These are phyloP conservation scores for Chalaropsis ovoidea DNA, from an alignment of 2,329 filamentous ascomycete genomes.

Conservation along the genomic window DNA sequence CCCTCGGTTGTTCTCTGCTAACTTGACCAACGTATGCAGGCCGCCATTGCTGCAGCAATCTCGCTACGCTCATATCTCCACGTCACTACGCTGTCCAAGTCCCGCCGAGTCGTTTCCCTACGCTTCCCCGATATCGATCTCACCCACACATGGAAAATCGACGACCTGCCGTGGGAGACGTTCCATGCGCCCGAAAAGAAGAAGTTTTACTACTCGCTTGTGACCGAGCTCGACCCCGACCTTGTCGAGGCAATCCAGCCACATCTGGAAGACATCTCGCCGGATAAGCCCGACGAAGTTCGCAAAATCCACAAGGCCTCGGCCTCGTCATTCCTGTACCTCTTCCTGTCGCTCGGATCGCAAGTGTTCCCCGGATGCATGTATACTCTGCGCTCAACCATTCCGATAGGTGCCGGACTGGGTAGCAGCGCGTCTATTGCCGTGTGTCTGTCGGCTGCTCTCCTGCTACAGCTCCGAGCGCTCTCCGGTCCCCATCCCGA, in stretches of 20 bases:
- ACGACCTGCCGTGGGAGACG: constrained; percentile 73
- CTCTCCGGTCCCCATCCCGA: constrained; percentile 85
- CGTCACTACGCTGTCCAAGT: constrained; percentile 88
- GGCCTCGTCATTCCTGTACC: constrained; percentile 79
- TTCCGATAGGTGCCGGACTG: constrained; percentile 82
- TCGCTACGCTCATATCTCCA: constrained; percentile 93
- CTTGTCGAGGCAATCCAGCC: constrained; percentile 72
- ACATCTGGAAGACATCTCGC: constrained; percentile 62
- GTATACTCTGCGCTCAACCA: constrained; percentile 85
- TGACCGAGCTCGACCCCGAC: constrained; percentile 73
- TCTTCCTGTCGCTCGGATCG: constrained; percentile 78
- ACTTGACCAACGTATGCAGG: constrained; percentile 38
- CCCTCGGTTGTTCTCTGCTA: constrained; percentile 1
- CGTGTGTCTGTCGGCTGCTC: constrained; percentile 74
- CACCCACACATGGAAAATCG: constrained; percentile 87
- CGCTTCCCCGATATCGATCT: constrained; percentile 87
- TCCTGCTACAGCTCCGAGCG: constrained; percentile 79
- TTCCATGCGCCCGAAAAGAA: constrained; percentile 79
- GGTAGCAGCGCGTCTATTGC: constrained; percentile 91
- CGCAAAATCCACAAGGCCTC: constrained; percentile 79
- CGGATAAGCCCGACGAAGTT: constrained; percentile 52
- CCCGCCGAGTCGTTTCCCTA: constrained; percentile 74
- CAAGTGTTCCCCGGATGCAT: constrained; percentile 69
- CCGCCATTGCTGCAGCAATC: constrained; percentile 88
- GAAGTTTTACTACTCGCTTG: constrained; percentile 86